Percentiles rank a stretch among this genome's conserved stretches.
phyloP scores from a whole-genome alignment of 441 rosid species.

The Gossypium lobatum region DNA sequence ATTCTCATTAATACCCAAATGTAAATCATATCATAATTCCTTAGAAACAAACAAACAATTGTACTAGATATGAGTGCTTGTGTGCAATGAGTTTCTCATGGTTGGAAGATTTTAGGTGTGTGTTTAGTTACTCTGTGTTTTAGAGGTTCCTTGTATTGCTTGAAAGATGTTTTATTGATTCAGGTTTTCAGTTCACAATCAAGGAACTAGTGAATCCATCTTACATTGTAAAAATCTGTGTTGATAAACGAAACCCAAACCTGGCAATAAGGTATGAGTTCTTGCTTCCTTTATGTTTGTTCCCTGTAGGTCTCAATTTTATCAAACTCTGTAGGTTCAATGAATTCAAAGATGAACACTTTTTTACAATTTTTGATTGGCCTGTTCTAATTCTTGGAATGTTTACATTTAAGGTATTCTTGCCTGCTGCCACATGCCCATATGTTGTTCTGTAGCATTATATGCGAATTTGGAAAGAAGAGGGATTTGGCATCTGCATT shows the following conservation, averaged over 20 bases:
- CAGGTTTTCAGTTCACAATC: slow-evolving; percentile 61
- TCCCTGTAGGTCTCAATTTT: background rate
- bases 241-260: slow-evolving; percentile 45
- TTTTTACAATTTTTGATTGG: background rate
- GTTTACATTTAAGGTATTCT: slow-evolving; percentile 58
- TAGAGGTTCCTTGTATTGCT: background rate
- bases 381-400: slow-evolving; percentile 15
- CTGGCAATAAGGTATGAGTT: slow-evolving; percentile 64
- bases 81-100: background rate
- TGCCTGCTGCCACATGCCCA: slow-evolving; percentile 58
- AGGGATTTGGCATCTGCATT: slow-evolving; percentile 67
- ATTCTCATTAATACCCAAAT: background rate
- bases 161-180: slow-evolving; percentile 21
- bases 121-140: background rate
- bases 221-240: slow-evolving; percentile 48
- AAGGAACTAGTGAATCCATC: slow-evolving; percentile 61
- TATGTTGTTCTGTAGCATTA: slow-evolving; percentile 54
- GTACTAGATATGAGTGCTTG: background rate
- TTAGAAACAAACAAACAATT: background rate
- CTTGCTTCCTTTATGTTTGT: slow-evolving; percentile 3
- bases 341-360: background rate
- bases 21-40: background rate
- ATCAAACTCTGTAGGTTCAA: background rate
- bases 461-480: slow-evolving; percentile 71
- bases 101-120: background rate